A percentile compares a stretch with the other conserved stretches of the same genome.
Conservation (phyloP, 164 flowering plant species). For the Aristolochia contorta region DNA sequence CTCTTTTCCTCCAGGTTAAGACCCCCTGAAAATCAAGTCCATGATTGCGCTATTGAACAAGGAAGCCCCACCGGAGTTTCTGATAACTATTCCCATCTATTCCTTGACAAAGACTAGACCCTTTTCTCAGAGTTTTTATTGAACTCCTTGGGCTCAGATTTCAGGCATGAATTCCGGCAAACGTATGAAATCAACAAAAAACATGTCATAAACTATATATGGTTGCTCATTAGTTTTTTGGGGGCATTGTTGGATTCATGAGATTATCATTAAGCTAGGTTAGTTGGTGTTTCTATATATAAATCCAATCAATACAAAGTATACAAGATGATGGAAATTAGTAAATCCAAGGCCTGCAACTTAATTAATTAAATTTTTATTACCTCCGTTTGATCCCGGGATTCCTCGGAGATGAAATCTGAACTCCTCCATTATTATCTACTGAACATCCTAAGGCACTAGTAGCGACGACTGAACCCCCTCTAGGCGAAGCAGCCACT, state of each 20-base stretch:
- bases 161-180: background rate
- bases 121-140: background rate
- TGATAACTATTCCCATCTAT: slow-evolving; percentile 1
- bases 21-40: background rate
- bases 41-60: slow-evolving; percentile 2
- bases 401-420: slow-evolving; percentile 79
- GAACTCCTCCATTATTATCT: slow-evolving; percentile 35
- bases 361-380: too few relatives aligned
- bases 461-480: too few relatives aligned
- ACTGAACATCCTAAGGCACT: slow-evolving; percentile 21
- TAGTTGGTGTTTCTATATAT: too few relatives aligned
- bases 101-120: background rate
- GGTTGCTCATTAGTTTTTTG: background rate
- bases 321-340: too few relatives aligned
- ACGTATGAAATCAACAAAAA: too few relatives aligned
- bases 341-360: too few relatives aligned
- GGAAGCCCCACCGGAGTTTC: slow-evolving; percentile 1
- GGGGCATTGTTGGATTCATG: background rate
- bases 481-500: slow-evolving; percentile 17
- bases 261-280: background rate
- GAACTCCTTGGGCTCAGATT: background rate
- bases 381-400: slow-evolving; percentile 76
- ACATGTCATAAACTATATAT: background rate
- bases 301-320: too few relatives aligned
- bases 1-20: slow-evolving; percentile 1